Evolutionary conservation across 495 filamentous ascomycete genomes (phyloP), one percentile per base, ranked within the genome.

Genomic region (Aspergillus carlsbadensis): DNA sequence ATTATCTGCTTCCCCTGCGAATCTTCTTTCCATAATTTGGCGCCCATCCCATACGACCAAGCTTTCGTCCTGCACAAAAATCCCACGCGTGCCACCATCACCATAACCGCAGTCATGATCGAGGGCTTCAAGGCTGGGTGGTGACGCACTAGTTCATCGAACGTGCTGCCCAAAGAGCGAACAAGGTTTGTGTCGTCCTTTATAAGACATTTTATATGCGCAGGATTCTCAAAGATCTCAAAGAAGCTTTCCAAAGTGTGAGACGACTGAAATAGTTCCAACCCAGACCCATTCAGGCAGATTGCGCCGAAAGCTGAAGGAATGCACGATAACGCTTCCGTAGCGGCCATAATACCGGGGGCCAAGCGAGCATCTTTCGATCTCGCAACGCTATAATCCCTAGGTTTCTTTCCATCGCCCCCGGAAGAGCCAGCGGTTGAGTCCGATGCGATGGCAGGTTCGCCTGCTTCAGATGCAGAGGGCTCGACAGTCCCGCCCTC

Each of bases 61-160:
- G 88, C 87, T 68, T 88, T 86, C 13, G 73, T 74, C 49, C 81
- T 81, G 57, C 87, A 89, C 24, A 97, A 68, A 49, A 86, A 70
- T 26, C 80, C 79, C 35, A 97, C 87, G 55, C 89, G 83, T 21
- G 83, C 85, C 35, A 95, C 81, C 90, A 96, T 96, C 45, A 89
- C 82, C 34, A 92, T 78, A 13, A 96, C 82, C 5, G 87, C 84
- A 63, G 86, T 83, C 72, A 95, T 84, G 54, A 98, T 91, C 11
- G 82, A 81, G 24, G 82, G 77, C 54, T 91, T 91, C 42, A 99
- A 75, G 10, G 79, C 78, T 0, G 94, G 95, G 67, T 99, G 95
- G 65, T 99, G 94, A 17, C 94, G 86, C 26, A 93, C 87, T 54
- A 99, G 79, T 66, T 99, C 94, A 67, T 99, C 95, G 65, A 99